Base-by-base conservation (phyloP, 176 grass and related monocot genomes). In the Tillandsia leiboldiana region DNA sequence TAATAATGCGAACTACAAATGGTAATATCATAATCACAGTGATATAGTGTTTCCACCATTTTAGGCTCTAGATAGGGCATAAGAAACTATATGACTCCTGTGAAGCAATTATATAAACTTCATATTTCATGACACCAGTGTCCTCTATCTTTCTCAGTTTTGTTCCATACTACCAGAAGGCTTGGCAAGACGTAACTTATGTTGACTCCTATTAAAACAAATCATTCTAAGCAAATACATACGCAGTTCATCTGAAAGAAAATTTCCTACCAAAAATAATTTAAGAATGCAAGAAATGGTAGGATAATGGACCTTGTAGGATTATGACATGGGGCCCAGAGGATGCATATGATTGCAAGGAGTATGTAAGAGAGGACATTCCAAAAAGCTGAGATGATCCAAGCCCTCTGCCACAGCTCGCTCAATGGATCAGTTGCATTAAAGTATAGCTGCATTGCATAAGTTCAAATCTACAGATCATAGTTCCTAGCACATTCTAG, bases 341-440 rank as follows among this genome's bases (percentile, higher is more conserved):
- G 82, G 72, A 87, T 63, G 75, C 94, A 93, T 73, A 99, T 93
- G 63, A 99, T 70, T 67, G 47, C 74, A 53, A 99, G 89, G 51
- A 93, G 89, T 18, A 50, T 87, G 78, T 83, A 99, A n/a, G 94
- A 93, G 29, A 99, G 90, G 69, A 84, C 65, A 90, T 82, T 99
- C 94, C 94, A 99, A 68, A 99, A 99, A 18, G 94, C 63, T 27
- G 89, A 80, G 75, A 99, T 92, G 67, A 93, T 85, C 94, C 94
- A 99, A 90, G 94, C 89, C 66, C 94, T 79, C 82, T 79, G 87
- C 94, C 94, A 99, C 66, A 99, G 82, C 56, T 99, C 94, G 75
- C 94, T 99, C 70, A 99, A 90, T 12, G 94, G 94, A 74, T 99
- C 94, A 10, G 82, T 93, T 49, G 94, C 89, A 77, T 99, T 99